phyloP scores from a whole-genome alignment of 768 basidiomycete genomes.

The Tulasnella sp. region DNA sequence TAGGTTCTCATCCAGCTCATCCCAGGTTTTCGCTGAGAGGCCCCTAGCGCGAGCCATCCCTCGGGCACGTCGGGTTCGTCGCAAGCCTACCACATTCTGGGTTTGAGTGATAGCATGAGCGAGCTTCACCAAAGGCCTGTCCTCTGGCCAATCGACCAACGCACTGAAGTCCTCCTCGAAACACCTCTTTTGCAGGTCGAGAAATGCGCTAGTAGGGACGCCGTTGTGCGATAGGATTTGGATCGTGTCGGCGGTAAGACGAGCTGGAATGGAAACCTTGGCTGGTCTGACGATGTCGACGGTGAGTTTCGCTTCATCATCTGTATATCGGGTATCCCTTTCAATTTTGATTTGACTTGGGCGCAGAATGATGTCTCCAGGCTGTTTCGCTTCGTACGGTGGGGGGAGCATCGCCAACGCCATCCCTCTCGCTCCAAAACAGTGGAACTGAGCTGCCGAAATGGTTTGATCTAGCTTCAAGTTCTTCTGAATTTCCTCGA shows the following conservation, averaged over 20 bases:
- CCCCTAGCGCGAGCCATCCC: neutral
- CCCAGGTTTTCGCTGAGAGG: neutral
- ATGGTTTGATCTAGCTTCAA: neutral
- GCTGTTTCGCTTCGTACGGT: neutral
- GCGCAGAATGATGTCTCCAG: neutral
- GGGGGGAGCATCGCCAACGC: neutral
- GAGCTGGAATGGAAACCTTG: neutral
- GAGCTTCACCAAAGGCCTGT: neutral
- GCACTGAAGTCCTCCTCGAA: conserved; percentile 4
- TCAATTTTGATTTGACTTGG: neutral
- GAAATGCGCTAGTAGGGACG: neutral
- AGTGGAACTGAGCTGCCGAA: neutral
- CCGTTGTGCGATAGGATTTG: conserved; percentile 15
- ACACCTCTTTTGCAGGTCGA: neutral
- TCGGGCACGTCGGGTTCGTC: neutral
- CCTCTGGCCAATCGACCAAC: neutral
- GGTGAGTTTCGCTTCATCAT: conserved; percentile 10
- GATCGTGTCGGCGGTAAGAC: neutral
- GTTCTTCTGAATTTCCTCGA: neutral
- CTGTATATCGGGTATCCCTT: neutral
- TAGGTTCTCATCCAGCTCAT: neutral
- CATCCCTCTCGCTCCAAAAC: neutral
- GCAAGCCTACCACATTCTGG: neutral
- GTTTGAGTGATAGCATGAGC: neutral
- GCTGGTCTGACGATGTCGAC: conserved; percentile 15